Evolutionary conservation across 2,329 filamentous ascomycete species (phyloP), one percentile per base, ranked within the genome.

Genomic region (Apiospora koreana): DNA sequence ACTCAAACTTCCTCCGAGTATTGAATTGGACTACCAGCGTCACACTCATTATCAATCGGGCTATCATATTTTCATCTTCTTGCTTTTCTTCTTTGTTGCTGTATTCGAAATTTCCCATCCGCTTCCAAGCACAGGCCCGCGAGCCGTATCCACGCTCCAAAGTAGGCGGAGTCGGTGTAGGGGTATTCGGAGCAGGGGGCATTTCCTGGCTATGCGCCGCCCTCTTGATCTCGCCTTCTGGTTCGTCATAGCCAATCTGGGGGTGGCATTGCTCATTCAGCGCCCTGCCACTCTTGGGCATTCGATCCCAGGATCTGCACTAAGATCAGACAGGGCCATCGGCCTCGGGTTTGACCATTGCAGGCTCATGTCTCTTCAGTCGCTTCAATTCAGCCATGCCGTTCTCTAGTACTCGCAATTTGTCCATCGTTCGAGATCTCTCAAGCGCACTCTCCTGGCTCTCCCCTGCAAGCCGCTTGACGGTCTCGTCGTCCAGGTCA

Each of bases 371-470:
- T 35, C 50, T 48, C 18, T 8, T 28, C 7, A 70, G 21, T 35
- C 65, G 69, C n/a, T 46, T 70, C 38, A 70, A 14, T 16, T 70
- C 65, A 3, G 12, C 8, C 38, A 68, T 54, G 5, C 65, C 38
- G 16, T 38, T 41, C 7, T 28, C 31, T 21, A 71, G 12, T 9
- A 69, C 67, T 25, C 25, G 54, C 25, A 77, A 71, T 50, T 81
- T 79, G 41, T 78, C 76, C 10, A 54, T 69, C 2, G 78, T 72
- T 3, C 64, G 68, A 2, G 23, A 9, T 16, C 77, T 72, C 67
- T 79, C 77, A 9, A 67, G 67, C 9, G 73, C 77, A 3, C 21
- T 31, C 25, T 54, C 25, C 0, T 31, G 14, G 48, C 48, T 54
- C 6, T 54, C 48, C 4, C 48, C 48, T 8, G 48, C 48, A 8